Conservation (phyloP, 1,284 basidiomycete species). For the Apiotrichum porosum region DNA sequence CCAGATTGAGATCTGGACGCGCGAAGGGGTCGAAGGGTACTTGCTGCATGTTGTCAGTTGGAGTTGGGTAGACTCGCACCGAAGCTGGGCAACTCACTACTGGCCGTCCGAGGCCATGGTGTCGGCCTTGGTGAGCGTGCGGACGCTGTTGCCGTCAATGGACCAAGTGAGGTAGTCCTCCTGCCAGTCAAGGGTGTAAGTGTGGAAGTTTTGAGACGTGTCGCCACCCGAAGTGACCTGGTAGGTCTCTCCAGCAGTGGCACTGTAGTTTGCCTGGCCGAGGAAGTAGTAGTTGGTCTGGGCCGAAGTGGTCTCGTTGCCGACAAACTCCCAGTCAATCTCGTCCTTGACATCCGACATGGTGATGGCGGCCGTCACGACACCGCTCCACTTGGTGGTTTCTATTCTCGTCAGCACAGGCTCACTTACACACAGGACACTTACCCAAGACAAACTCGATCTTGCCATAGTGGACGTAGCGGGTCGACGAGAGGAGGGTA, state of each 20-base stretch:
- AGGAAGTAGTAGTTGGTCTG: constrained; percentile 69
- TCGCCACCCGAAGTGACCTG: constrained; percentile 53
- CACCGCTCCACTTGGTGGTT: constrained; percentile 58
- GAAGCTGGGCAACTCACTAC: constrained; percentile 4
- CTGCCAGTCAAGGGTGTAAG: constrained; percentile 77
- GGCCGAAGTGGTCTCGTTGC: constrained; percentile 55
- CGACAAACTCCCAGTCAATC: constrained; percentile 69
- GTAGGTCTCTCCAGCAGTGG: constrained; percentile 41
- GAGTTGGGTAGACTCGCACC: not conserved
- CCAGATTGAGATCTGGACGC: constrained; percentile 75
- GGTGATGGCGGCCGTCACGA: constrained; percentile 76
- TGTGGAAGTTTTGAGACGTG: constrained; percentile 66
- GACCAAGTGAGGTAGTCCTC: constrained; percentile 61
- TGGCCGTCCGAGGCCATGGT: constrained; percentile 51
- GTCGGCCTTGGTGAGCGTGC: constrained; percentile 61
- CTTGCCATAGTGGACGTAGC: constrained; percentile 73
- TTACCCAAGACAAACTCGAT: constrained; percentile 61
- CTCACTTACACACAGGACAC: not conserved
- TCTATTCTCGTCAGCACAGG: constrained; percentile 19
- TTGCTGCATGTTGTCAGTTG: constrained; percentile 39
- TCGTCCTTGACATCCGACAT: constrained; percentile 79
- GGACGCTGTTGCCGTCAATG: constrained; percentile 65
- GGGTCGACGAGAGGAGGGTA: constrained; percentile 69
- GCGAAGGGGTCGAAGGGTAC: constrained; percentile 70
- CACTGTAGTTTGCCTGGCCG: constrained; percentile 56